Conservation (phyloP, 2,329 filamentous ascomycete species). For the Hirsutella minnesotensis region DNA sequence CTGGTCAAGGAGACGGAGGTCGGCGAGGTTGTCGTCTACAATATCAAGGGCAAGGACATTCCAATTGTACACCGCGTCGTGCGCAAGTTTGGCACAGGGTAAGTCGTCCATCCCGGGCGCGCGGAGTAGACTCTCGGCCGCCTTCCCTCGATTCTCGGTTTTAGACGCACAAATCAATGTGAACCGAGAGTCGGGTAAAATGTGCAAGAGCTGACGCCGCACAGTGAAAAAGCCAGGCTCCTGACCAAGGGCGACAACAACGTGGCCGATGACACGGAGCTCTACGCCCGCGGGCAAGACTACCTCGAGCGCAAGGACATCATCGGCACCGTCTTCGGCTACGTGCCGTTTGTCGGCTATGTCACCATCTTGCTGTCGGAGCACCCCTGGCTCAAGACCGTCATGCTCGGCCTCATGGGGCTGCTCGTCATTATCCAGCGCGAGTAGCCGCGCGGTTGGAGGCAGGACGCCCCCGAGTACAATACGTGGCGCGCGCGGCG, state of each 20-base stretch:
- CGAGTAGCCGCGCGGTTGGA: conserved; percentile 42
- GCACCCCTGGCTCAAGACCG: conserved; percentile 94
- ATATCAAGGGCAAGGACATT: conserved; percentile 87
- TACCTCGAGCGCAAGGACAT: conserved; percentile 82
- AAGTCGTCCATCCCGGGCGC: conserved; percentile 12
- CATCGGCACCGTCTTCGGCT: conserved; percentile 83
- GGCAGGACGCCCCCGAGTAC: neutral
- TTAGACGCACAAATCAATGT: too few species aligned
- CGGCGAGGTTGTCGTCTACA: conserved; percentile 53
- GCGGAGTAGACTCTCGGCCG: too few species aligned
- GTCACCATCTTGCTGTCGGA: conserved; percentile 93
- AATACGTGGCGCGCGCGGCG: neutral
- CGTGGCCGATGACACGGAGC: conserved; percentile 77
- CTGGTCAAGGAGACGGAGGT: conserved; percentile 41
- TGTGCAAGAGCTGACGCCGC: conserved; percentile 4
- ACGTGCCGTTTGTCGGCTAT: conserved; percentile 90
- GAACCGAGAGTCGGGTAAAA: neutral
- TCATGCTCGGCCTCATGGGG: conserved; percentile 89
- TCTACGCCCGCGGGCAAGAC: conserved; percentile 74
- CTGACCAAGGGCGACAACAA: conserved; percentile 99
- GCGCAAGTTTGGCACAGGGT: conserved; percentile 54
- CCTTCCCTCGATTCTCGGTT: too few species aligned
- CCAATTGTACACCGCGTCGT: conserved; percentile 94
- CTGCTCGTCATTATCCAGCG: conserved; percentile 83
- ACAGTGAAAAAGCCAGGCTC: conserved; percentile 50